Percentiles rank a stretch among this genome's conserved stretches.
These are phyloP conservation scores for Gentiana macrophylla DNA, from an alignment of 257 asterid genomes.

Conservation along the genomic window DNA sequence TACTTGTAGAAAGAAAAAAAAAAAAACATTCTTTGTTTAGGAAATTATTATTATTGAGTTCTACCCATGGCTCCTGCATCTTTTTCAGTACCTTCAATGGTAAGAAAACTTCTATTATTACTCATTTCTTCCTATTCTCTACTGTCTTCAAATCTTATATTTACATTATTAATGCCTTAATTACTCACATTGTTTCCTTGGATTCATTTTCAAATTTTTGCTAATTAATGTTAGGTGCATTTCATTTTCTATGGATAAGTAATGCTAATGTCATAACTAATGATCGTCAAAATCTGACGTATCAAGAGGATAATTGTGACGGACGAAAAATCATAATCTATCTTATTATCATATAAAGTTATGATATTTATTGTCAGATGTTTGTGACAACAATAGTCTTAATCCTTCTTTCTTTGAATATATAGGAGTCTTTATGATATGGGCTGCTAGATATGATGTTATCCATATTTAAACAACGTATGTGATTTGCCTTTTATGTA, in stretches of 20 bases:
- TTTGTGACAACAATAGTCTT: no score
- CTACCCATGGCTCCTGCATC: conserved; percentile 76
- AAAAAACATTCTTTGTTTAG: not conserved
- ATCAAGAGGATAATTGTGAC: no score
- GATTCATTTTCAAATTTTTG: not conserved
- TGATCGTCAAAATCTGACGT: no score
- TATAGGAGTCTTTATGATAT: no score
- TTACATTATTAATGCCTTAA: not conserved
- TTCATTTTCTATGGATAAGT: not conserved
- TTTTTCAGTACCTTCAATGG: conserved; percentile 88
- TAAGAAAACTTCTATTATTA: conserved; percentile 9
- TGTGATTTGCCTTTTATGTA: no score
- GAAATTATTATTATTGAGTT: conserved; percentile 21
- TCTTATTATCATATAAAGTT: no score
- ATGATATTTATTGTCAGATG: no score
- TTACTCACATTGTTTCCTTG: not conserved
- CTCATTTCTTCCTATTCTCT: not conserved
- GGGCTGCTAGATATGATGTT: no score
- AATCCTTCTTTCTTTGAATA: no score
- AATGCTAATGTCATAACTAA: no score
- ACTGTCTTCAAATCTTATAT: not conserved
- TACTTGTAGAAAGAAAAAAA: not conserved
- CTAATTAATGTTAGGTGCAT: not conserved
- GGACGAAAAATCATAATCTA: no score
- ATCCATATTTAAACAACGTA: no score